Percentiles rank a stretch among this genome's conserved stretches.
Conservation (phyloP, 306 rosid genomes). For the Urtica urens region DNA sequence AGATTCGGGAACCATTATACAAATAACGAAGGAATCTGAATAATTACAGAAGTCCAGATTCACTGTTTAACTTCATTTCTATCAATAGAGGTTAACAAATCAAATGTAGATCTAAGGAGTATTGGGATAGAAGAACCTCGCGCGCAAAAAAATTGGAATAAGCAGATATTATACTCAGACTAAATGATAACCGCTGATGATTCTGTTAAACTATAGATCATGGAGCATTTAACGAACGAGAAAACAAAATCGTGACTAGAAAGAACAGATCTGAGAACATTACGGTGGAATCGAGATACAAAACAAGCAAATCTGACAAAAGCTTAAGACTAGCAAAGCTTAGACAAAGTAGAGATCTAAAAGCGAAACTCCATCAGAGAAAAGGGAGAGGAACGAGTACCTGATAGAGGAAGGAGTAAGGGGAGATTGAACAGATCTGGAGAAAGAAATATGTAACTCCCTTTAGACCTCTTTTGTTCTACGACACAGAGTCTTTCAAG, state of each 20-base stretch:
- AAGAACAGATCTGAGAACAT: conserved; percentile 31
- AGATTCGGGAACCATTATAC: conserved; percentile 19
- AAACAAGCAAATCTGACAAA: too few relatives aligned
- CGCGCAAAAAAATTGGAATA: too few relatives aligned
- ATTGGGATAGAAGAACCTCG: too few relatives aligned
- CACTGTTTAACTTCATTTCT: too few relatives aligned
- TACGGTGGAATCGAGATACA: not conserved
- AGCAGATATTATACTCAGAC: too few relatives aligned
- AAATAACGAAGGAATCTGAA: conserved; percentile 20
- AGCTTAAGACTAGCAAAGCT: not conserved
- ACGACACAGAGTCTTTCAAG: conserved; percentile 2
- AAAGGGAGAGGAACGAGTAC: not conserved
- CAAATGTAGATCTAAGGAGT: too few relatives aligned
- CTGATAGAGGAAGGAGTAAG: conserved; percentile 4
- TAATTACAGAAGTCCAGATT: not conserved
- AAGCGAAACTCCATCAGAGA: not conserved
- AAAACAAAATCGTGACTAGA: not conserved
- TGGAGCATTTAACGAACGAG: not conserved
- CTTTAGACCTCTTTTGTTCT: conserved; percentile 5
- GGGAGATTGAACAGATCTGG: conserved; percentile 18
- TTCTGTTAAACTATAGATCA: too few relatives aligned
- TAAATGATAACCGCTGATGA: too few relatives aligned
- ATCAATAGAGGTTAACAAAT: too few relatives aligned
- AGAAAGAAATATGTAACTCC: not conserved
- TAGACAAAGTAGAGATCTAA: not conserved